A percentile compares a stretch with the other conserved stretches of the same genome.
Evolutionary conservation across 352 stramenopile genomes (phyloP).

Genomic region (Pythium diclinum): DNA sequence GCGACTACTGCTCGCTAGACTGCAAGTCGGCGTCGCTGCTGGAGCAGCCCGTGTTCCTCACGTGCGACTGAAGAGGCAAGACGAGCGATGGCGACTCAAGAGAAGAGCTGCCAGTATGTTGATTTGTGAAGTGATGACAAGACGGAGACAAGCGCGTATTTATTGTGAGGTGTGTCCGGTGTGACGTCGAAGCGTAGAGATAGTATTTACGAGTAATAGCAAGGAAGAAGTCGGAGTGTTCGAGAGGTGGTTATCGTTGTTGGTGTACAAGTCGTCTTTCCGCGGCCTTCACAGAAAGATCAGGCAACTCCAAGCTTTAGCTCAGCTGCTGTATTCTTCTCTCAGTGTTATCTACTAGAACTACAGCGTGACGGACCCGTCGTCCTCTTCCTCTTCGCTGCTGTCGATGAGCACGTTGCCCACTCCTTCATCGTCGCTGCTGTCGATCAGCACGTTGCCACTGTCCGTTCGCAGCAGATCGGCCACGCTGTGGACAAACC

Average conservation of each 20-base stretch:
- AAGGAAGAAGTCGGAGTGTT: not conserved
- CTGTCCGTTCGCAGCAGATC: not conserved
- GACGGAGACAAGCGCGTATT: not conserved
- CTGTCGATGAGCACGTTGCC: not conserved
- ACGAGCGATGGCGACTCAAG: not conserved
- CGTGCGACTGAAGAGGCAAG: constrained; percentile 9
- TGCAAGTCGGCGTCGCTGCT: constrained; percentile 73
- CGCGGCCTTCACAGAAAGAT: not conserved
- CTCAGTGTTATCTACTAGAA: no score
- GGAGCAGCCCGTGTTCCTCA: constrained; percentile 20
- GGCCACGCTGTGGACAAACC: not conserved
- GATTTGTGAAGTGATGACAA: not conserved
- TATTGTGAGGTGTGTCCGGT: not conserved
- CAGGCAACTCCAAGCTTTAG: not conserved
- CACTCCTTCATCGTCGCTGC: not conserved
- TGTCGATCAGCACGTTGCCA: not conserved
- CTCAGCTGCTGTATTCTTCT: not conserved
- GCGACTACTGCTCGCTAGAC: constrained; percentile 68
- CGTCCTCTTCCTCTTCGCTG: not conserved
- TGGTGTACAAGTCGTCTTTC: not conserved
- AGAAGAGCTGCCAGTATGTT: not conserved
- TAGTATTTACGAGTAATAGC: constrained; percentile 1
- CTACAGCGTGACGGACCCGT: not conserved
- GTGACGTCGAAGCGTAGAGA: not conserved
- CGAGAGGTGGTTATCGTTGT: not conserved